A percentile compares a stretch with the other conserved stretches of the same genome.
Evolutionary conservation across 2,329 filamentous ascomycete genomes (phyloP).

Genomic region (Diplodia sapinea): DNA sequence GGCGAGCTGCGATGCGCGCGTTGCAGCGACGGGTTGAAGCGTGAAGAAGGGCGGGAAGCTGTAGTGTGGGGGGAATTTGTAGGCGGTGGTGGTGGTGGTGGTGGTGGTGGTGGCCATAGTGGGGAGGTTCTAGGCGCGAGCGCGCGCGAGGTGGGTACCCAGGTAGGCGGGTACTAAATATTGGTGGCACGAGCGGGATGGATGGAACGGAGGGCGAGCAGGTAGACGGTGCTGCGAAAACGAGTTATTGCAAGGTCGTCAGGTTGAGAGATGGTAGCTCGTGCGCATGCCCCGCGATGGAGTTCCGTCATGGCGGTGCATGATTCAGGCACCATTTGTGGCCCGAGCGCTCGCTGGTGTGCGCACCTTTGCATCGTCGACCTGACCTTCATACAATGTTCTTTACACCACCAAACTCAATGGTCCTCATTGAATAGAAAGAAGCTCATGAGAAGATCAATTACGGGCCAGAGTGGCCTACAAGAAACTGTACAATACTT

Average conservation of each 20-base stretch:
- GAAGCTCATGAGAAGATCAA: too few relatives aligned
- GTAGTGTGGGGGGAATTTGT: slow-evolving; percentile 61
- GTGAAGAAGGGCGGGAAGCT: slow-evolving; percentile 87
- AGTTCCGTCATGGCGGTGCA: slow-evolving; percentile 18
- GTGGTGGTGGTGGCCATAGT: background rate
- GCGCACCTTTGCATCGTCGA: background rate
- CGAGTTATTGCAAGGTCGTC: background rate
- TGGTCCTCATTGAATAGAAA: too few relatives aligned
- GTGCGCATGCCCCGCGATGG: slow-evolving; percentile 18
- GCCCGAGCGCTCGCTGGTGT: slow-evolving; percentile 11
- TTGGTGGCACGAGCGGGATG: background rate
- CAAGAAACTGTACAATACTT: too few relatives aligned
- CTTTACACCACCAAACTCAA: background rate
- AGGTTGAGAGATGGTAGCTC: background rate
- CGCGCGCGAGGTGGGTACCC: background rate
- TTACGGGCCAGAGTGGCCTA: too few relatives aligned
- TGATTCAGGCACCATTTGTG: slow-evolving; percentile 10
- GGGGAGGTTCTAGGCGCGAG: background rate
- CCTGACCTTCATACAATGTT: background rate
- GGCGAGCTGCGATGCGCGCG: slow-evolving; percentile 70
- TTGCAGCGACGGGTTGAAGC: slow-evolving; percentile 74
- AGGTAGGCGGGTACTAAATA: background rate
- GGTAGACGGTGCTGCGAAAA: background rate
- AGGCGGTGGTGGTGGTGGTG: slow-evolving; percentile 34
- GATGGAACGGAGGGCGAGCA: background rate